phyloP scores from a whole-genome alignment of 2,329 filamentous ascomycete genomes.

The Diaporthe citriasiana region DNA sequence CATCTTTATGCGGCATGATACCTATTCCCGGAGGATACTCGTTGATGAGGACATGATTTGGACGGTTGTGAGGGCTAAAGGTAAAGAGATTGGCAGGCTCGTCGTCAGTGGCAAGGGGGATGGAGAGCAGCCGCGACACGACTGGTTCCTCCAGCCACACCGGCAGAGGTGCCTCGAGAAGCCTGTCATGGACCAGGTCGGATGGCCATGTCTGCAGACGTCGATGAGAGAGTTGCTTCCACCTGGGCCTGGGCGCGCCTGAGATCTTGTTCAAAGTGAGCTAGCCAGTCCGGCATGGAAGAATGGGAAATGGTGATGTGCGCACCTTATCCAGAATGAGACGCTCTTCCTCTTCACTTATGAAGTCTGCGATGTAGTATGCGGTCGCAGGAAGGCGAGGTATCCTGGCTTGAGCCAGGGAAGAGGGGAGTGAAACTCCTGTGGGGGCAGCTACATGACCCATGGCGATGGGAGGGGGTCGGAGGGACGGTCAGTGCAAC shows the following conservation, averaged over 20 bases:
- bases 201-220: constrained; percentile 93
- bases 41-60: constrained; percentile 95
- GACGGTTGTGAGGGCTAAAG: constrained; percentile 78
- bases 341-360: constrained; percentile 80
- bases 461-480: constrained; percentile 40
- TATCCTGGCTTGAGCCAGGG: constrained; percentile 67
- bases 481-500: constrained; percentile 19
- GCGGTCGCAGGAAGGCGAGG: constrained; percentile 71
- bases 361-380: constrained; percentile 90
- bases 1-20: constrained; percentile 99
- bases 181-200: constrained; percentile 81
- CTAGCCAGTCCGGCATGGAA: neutral
- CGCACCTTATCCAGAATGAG: constrained; percentile 78
- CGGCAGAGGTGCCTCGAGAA: constrained; percentile 82
- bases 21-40: constrained; percentile 90
- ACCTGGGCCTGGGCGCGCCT: constrained; percentile 79
- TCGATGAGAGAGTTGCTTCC: constrained; percentile 90
- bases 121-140: constrained; percentile 70
- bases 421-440: constrained; percentile 57
- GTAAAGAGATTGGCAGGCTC: constrained; percentile 59
- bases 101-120: constrained; percentile 54
- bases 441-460: constrained; percentile 24
- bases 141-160: constrained; percentile 81
- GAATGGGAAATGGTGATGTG: neutral
- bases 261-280: constrained; percentile 62